Evolutionary conservation across 768 basidiomycete species (phyloP).

Genomic region (Rubroboletus satanas): DNA sequence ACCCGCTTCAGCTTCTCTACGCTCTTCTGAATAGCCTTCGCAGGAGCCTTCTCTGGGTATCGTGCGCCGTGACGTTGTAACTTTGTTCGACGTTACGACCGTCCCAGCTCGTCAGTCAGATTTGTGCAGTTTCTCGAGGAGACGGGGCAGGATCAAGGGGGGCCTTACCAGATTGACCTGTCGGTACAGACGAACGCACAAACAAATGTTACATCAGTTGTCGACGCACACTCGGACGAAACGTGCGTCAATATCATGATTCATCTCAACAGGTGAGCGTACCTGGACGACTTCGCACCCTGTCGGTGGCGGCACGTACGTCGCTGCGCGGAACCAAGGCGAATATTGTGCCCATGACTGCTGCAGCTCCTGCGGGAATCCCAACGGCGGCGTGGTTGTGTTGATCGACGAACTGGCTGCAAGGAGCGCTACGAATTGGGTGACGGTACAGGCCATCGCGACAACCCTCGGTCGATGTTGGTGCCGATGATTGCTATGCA

Average conservation of each 20-base stretch:
- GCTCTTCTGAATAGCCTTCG: constrained; percentile 39
- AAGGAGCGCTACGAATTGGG: not conserved
- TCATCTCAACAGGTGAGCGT: constrained; percentile 4
- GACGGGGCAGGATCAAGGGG: not conserved
- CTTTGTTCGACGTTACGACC: constrained; percentile 30
- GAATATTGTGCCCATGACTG: constrained; percentile 55
- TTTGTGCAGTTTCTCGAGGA: not conserved
- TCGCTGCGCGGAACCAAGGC: constrained; percentile 47
- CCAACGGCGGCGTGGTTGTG: constrained; percentile 5
- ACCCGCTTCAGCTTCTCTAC: constrained; percentile 52
- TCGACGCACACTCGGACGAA: not conserved
- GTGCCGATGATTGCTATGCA: no score
- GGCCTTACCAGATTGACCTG: constrained; percentile 19
- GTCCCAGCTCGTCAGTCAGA: not conserved
- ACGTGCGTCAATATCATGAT: not conserved
- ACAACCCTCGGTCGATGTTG: not conserved
- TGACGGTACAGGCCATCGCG: not conserved
- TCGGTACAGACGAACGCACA: not conserved
- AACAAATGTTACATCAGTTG: not conserved
- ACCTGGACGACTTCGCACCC: constrained; percentile 54
- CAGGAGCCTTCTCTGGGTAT: constrained; percentile 54
- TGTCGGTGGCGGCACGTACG: constrained; percentile 42
- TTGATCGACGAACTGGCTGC: not conserved
- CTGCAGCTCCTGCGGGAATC: constrained; percentile 9
- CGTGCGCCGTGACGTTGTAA: constrained; percentile 77